These are phyloP conservation scores for Trichoderma aggressivum DNA, from an alignment of 2,329 filamentous ascomycete genomes.

Conservation along the genomic window DNA sequence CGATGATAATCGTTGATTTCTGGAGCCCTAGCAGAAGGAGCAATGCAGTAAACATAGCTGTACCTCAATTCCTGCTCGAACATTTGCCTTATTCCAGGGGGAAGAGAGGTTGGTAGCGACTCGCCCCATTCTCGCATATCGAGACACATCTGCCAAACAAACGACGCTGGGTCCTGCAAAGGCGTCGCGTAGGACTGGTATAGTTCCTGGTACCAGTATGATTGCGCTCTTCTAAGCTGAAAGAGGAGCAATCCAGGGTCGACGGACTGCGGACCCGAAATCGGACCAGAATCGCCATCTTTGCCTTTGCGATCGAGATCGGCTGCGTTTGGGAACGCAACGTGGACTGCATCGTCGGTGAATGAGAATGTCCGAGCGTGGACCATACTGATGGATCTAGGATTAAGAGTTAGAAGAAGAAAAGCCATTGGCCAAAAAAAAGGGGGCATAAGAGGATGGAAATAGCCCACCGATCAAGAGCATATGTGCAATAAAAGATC, in stretches of 20 bases:
- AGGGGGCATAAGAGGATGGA: not conserved
- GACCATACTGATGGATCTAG: slow-evolving; percentile 80
- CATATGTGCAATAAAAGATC: slow-evolving; percentile 88
- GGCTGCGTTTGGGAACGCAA: slow-evolving; percentile 65
- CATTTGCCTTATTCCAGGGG: slow-evolving; percentile 64
- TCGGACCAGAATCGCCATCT: slow-evolving; percentile 41
- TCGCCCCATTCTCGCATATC: slow-evolving; percentile 80
- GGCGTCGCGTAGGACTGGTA: slow-evolving; percentile 72
- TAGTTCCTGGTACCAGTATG: slow-evolving; percentile 82
- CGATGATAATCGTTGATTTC: slow-evolving; percentile 73
- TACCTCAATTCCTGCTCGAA: slow-evolving; percentile 89
- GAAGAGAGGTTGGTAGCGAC: slow-evolving; percentile 64
- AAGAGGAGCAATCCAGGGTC: slow-evolving; percentile 76
- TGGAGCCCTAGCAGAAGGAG: slow-evolving; percentile 72
- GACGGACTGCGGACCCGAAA: slow-evolving; percentile 48
- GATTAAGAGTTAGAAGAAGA: slow-evolving; percentile 23
- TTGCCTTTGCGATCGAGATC: slow-evolving; percentile 42
- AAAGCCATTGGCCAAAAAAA: not conserved
- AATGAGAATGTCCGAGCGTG: slow-evolving; percentile 88
- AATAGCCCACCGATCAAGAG: slow-evolving; percentile 69
- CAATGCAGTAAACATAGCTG: slow-evolving; percentile 85
- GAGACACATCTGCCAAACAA: slow-evolving; percentile 72
- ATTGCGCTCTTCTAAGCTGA: slow-evolving; percentile 79
- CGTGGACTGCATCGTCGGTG: slow-evolving; percentile 81
- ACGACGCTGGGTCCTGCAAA: slow-evolving; percentile 65